Conservation (phyloP, 352 stramenopile genomes). For the Phytophthora crassamura region DNA sequence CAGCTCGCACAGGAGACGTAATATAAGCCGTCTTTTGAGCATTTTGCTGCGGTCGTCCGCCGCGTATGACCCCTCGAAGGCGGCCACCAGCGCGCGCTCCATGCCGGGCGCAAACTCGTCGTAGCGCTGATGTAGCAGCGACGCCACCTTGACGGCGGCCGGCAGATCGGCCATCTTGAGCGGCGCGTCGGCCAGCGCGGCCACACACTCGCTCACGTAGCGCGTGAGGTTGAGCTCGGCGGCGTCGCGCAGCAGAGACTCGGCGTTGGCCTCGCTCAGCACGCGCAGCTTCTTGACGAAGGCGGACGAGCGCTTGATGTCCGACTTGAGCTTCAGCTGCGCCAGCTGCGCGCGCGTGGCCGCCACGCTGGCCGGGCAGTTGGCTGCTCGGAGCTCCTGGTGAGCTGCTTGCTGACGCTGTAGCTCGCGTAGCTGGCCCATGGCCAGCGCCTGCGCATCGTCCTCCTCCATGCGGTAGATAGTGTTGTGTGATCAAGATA, state of each 20-base stretch:
- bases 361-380: conserved; percentile 53
- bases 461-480: conserved; percentile 22
- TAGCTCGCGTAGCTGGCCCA: conserved; percentile 57
- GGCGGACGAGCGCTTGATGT: conserved; percentile 98
- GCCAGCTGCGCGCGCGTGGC: conserved; percentile 82
- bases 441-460: conserved; percentile 23
- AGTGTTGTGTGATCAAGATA: background rate
- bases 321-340: conserved; percentile 95
- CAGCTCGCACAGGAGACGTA: conserved; percentile 87
- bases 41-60: conserved; percentile 71
- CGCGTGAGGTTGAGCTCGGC: conserved; percentile 93
- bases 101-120: conserved; percentile 84
- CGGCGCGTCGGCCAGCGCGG: conserved; percentile 85
- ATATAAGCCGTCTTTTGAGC: conserved; percentile 70
- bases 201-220: conserved; percentile 96
- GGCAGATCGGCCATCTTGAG: conserved; percentile 89
- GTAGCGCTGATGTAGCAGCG: conserved; percentile 93
- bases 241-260: conserved; percentile 86
- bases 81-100: conserved; percentile 53
- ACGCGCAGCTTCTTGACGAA: conserved; percentile 97
- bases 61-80: conserved; percentile 65
- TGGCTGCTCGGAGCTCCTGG: conserved; percentile 59
- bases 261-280: conserved; percentile 74
- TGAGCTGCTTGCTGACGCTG: conserved; percentile 39
- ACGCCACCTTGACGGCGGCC: conserved; percentile 86